A percentile compares a stretch with the other conserved stretches of the same genome.
phyloP scores from a whole-genome alignment of 805 yeast genomes.

The Saturnispora quitensis region DNA sequence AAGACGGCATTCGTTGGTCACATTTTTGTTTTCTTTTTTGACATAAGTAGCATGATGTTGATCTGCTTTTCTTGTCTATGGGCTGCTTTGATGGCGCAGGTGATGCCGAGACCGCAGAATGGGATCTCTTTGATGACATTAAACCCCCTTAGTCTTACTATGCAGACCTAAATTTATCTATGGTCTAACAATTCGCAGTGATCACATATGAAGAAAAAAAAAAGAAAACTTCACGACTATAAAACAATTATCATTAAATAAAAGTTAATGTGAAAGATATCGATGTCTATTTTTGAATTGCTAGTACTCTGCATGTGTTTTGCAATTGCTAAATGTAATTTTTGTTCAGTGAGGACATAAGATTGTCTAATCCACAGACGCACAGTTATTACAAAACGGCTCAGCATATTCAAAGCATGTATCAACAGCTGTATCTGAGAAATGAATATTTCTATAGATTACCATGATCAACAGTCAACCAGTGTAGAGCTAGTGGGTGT shows the following conservation, averaged over 20 bases:
- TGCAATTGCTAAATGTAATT: no score
- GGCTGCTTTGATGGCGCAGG: neutral
- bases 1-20: constrained; percentile 55
- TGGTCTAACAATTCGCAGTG: neutral
- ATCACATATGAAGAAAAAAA: neutral
- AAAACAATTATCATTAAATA: neutral
- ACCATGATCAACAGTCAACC: constrained; percentile 34
- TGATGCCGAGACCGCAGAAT: neutral
- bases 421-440: neutral
- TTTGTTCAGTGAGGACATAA: no score
- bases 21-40: constrained; percentile 55
- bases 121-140: neutral
- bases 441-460: neutral
- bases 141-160: neutral
- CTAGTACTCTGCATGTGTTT: no score
- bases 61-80: constrained; percentile 43
- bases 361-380: neutral
- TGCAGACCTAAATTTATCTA: neutral
- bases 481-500: constrained; percentile 64
- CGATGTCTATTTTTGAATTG: no score
- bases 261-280: neutral
- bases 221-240: neutral
- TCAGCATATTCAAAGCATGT: neutral
- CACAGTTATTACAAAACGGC: neutral
- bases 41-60: constrained; percentile 47